A percentile compares a stretch with the other conserved stretches of the same genome.
Conservation (phyloP, 441 rosid species). For the Hypseocharis bilobata region DNA sequence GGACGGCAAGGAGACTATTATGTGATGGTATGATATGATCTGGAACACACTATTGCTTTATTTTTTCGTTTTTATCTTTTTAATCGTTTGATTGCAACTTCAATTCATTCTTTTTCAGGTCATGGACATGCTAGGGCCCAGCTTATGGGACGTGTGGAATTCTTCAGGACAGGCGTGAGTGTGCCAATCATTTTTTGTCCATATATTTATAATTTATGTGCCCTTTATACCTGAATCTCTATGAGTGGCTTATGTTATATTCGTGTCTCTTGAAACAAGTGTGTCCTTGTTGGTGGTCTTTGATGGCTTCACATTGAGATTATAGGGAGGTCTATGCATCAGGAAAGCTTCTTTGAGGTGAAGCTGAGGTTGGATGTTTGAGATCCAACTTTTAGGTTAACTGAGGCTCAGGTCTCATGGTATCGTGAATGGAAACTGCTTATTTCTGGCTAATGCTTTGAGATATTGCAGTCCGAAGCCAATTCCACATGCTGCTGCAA, state of each 20-base stretch:
- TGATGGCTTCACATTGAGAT: too few relatives aligned
- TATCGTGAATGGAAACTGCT: neutral
- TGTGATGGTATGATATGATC: slow-evolving; percentile 68
- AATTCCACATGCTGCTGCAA: neutral
- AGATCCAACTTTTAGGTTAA: neutral
- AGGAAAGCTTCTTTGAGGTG: too few relatives aligned
- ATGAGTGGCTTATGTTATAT: neutral
- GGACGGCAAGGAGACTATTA: slow-evolving; percentile 96
- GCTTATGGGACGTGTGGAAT: slow-evolving; percentile 99
- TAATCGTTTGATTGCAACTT: neutral
- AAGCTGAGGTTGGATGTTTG: too few relatives aligned
- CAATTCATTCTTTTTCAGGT: slow-evolving; percentile 41
- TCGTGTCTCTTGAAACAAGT: neutral
- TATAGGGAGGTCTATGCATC: too few relatives aligned
- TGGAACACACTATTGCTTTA: slow-evolving; percentile 3
- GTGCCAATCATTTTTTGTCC: neutral
- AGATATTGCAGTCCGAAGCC: neutral
- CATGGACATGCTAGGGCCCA: slow-evolving; percentile 97
- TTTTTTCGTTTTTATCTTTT: slow-evolving; percentile 15
- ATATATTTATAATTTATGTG: neutral
- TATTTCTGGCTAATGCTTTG: too few relatives aligned
- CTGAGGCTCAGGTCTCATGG: neutral
- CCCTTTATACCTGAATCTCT: neutral
- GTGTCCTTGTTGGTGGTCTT: neutral
- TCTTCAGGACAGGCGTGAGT: slow-evolving; percentile 92